Percentiles rank a stretch among this genome's conserved stretches.
Conservation (phyloP, 1,139 yeast species). For the Candida gigantensis region DNA sequence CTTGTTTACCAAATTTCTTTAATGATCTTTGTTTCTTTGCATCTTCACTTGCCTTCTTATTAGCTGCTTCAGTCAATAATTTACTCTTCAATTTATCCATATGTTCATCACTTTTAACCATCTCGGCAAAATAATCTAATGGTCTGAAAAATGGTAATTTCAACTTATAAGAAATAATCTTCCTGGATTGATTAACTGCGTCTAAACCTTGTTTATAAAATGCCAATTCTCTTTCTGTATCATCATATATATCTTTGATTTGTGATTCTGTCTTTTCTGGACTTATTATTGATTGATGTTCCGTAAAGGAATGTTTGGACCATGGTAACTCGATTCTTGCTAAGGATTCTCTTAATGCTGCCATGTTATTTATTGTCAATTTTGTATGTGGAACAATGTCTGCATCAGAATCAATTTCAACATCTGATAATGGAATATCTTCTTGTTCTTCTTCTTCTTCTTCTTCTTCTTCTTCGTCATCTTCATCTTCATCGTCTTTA, state of each 20-base stretch:
- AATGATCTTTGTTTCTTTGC: slow-evolving; percentile 93
- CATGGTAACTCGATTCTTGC: slow-evolving; percentile 73
- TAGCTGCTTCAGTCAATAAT: slow-evolving; percentile 81
- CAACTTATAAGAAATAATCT: slow-evolving; percentile 59
- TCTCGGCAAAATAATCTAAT: slow-evolving; percentile 94
- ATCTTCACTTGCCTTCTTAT: slow-evolving; percentile 89
- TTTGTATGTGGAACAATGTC: slow-evolving; percentile 89
- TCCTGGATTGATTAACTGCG: slow-evolving; percentile 77
- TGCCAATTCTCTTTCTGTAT: slow-evolving; percentile 70
- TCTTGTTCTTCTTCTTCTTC: slow-evolving; percentile 52
- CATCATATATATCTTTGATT: slow-evolving; percentile 91
- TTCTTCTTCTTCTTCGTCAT: slow-evolving; percentile 46
- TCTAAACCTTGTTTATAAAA: slow-evolving; percentile 91
- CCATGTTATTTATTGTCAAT: slow-evolving; percentile 72
- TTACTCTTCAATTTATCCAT: slow-evolving; percentile 91
- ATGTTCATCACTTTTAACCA: slow-evolving; percentile 97
- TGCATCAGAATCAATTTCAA: slow-evolving; percentile 81
- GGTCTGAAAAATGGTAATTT: slow-evolving; percentile 93
- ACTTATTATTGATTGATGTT: slow-evolving; percentile 76
- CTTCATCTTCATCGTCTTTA: slow-evolving; percentile 43
- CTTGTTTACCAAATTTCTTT: slow-evolving; percentile 97
- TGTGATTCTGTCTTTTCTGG: slow-evolving; percentile 58
- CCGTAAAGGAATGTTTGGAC: slow-evolving; percentile 71
- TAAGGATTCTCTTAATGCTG: slow-evolving; percentile 68
- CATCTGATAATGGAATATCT: slow-evolving; percentile 76